phyloP scores from a whole-genome alignment of 139 green algal species.

The Chlorella vulgaris region DNA sequence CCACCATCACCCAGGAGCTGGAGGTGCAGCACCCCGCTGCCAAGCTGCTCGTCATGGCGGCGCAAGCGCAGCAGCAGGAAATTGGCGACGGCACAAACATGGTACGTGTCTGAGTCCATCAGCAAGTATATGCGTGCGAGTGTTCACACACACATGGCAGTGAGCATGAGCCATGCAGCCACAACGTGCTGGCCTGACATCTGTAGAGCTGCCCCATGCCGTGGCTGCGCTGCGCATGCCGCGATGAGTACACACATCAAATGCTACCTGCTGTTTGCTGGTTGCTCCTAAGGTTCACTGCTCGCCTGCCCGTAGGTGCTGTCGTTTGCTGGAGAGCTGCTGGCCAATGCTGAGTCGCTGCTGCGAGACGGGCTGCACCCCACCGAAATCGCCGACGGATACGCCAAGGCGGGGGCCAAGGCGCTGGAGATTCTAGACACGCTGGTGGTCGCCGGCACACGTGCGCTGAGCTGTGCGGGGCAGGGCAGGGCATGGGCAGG shows the following conservation, averaged over 20 bases:
- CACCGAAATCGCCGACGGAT: conserved; percentile 94
- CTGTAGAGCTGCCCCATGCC: too few relatives aligned
- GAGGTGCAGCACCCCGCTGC: conserved; percentile 98
- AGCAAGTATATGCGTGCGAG: too few relatives aligned
- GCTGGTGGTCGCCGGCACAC: conserved; percentile 76
- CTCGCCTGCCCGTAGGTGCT: conserved; percentile 79
- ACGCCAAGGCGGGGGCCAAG: conserved; percentile 82
- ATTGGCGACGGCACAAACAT: conserved; percentile 98
- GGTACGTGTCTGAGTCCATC: conserved; percentile 55
- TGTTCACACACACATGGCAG: too few relatives aligned
- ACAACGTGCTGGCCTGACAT: background rate
- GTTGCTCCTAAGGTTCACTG: too few relatives aligned
- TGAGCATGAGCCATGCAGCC: too few relatives aligned
- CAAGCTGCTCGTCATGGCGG: conserved; percentile 93
- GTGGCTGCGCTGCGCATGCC: background rate
- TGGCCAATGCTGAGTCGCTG: conserved; percentile 87
- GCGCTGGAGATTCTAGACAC: conserved; percentile 86
- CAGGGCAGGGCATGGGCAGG: background rate
- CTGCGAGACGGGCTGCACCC: conserved; percentile 93
- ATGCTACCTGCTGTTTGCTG: too few relatives aligned
- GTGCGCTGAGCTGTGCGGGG: background rate
- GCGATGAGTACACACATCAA: too few relatives aligned
- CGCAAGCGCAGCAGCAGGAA: conserved; percentile 93
- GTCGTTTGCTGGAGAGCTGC: conserved; percentile 93
- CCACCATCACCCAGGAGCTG: conserved; percentile 93